phyloP scores from a whole-genome alignment of 228 moss, liverwort and hornwort species.

The Sphagnum magellanicum region DNA sequence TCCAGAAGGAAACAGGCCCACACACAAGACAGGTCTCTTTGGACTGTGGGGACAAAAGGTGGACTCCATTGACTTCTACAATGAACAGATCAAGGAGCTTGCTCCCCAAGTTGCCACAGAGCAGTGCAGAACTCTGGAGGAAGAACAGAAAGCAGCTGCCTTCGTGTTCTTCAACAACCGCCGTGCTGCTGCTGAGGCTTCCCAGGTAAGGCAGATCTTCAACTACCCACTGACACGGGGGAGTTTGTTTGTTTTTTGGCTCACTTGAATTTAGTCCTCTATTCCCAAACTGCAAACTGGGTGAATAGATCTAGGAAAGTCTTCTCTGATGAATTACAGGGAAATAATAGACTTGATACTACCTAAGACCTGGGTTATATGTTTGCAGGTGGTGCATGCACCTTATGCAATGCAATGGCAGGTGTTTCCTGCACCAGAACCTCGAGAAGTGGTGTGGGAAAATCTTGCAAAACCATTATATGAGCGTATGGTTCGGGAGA shows the following conservation, averaged over 20 bases:
- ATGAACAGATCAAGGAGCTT: conserved; percentile 50
- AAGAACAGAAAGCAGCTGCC: conserved; percentile 74
- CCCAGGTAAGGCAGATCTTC: conserved; percentile 35
- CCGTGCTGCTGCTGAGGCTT: conserved; percentile 82
- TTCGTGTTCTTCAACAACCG: conserved; percentile 82
- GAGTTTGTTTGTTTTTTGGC: too few relatives aligned
- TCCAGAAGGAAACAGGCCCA: conserved; percentile 49
- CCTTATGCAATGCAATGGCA: conserved; percentile 78
- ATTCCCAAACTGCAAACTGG: not conserved
- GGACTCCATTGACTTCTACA: conserved; percentile 71
- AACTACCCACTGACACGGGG: not conserved
- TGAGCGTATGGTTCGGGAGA: conserved; percentile 50
- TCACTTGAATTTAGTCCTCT: not conserved
- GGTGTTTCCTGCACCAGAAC: conserved; percentile 83
- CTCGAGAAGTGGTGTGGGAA: conserved; percentile 80
- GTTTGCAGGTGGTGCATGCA: conserved; percentile 52
- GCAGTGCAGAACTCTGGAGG: conserved; percentile 40
- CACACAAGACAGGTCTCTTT: conserved; percentile 32
- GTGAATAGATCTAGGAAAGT: not conserved
- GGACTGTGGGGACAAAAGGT: conserved; percentile 58
- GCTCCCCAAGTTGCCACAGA: conserved; percentile 31
- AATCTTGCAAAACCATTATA: conserved; percentile 56
- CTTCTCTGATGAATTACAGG: not conserved
- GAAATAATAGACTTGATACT: not conserved
- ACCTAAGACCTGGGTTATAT: not conserved